Evolutionary conservation across 2,329 filamentous ascomycete species (phyloP).

Genomic region (Beauveria scarabaeidicola): DNA sequence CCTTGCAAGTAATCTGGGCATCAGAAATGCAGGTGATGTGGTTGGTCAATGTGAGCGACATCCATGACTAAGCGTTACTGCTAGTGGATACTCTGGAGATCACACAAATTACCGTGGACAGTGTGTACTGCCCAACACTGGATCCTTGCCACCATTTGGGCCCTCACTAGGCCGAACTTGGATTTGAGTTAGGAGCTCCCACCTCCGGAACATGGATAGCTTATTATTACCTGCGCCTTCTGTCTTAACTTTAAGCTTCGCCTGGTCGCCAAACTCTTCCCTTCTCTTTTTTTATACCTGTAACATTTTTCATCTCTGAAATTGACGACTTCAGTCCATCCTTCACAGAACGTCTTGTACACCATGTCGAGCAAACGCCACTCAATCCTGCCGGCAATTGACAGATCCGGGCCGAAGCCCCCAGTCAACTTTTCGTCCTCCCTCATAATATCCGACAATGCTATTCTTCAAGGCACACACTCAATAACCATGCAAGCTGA

Average conservation of each 20-base stretch:
- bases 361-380: conserved; percentile 42
- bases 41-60: conserved; percentile 32
- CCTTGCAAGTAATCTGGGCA: conserved; percentile 21
- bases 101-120: background rate
- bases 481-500: conserved; percentile 71
- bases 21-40: conserved; percentile 29
- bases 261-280: background rate
- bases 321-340: background rate
- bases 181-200: background rate
- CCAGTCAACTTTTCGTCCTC: conserved; percentile 54
- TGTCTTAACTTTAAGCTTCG: background rate
- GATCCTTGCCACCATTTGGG: background rate
- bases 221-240: background rate
- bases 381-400: conserved; percentile 46
- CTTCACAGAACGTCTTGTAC: background rate
- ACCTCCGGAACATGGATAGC: background rate
- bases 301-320: background rate
- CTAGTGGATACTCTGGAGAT: conserved; percentile 22
- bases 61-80: conserved; percentile 21
- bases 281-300: background rate
- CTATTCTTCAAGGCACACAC: conserved; percentile 60
- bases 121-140: background rate
- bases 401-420: conserved; percentile 47
- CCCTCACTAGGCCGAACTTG: background rate
- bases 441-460: conserved; percentile 54